These are phyloP conservation scores for Dipodascopsis uninucleata DNA, from an alignment of 805 yeast genomes.

Conservation along the genomic window DNA sequence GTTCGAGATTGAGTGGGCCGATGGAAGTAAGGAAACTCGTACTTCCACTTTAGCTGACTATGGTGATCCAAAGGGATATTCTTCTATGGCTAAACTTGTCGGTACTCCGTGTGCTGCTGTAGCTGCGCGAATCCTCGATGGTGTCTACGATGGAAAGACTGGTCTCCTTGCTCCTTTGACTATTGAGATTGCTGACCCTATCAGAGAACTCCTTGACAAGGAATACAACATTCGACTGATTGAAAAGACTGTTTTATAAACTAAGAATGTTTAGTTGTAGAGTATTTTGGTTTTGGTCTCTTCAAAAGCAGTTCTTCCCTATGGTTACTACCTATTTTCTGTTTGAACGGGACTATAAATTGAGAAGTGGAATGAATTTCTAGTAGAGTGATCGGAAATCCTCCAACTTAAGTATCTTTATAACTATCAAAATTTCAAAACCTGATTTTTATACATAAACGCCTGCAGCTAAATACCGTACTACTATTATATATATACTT, in stretches of 20 bases:
- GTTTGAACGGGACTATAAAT: background rate
- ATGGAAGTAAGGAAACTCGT: slow-evolving; percentile 85
- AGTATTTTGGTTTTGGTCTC: background rate
- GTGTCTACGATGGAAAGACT: slow-evolving; percentile 60
- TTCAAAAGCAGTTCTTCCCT: background rate
- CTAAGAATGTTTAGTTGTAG: background rate
- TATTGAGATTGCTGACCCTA: slow-evolving; percentile 83
- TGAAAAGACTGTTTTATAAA: slow-evolving; percentile 68
- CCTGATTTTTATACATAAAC: too few species aligned
- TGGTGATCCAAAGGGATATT: slow-evolving; percentile 86
- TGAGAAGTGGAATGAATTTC: background rate
- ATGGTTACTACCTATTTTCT: background rate
- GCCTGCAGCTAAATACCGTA: too few species aligned
- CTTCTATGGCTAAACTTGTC: slow-evolving; percentile 97
- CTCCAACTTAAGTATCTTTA: background rate
- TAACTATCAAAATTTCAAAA: too few species aligned
- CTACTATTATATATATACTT: too few species aligned
- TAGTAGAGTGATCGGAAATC: background rate
- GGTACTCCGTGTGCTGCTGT: slow-evolving; percentile 99
- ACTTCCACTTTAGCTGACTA: slow-evolving; percentile 93
- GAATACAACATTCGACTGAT: slow-evolving; percentile 80
- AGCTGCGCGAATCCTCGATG: slow-evolving; percentile 75
- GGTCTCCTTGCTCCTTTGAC: slow-evolving; percentile 93
- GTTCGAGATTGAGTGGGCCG: slow-evolving; percentile 95
- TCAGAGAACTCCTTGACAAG: slow-evolving; percentile 87